These are phyloP conservation scores for Calonectria hawksworthii DNA, from an alignment of 2,329 filamentous ascomycete genomes.

Conservation along the genomic window DNA sequence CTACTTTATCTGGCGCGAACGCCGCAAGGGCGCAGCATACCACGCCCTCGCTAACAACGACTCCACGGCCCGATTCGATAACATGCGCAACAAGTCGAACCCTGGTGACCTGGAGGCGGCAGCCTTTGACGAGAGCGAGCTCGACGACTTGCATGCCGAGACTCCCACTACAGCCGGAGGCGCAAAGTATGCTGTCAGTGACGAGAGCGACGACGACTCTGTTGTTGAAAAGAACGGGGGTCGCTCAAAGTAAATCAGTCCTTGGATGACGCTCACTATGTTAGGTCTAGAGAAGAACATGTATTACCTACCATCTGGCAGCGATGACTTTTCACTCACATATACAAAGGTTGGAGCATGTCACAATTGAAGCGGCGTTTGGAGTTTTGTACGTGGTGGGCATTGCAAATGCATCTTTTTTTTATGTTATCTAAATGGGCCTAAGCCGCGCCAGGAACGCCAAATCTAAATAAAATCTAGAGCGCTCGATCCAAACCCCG, in stretches of 20 bases:
- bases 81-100: slow-evolving; percentile 61
- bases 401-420: slow-evolving; percentile 33
- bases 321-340: slow-evolving; percentile 26
- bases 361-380: slow-evolving; percentile 33
- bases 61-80: slow-evolving; percentile 56
- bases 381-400: slow-evolving; percentile 33
- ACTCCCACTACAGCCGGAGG: slow-evolving; percentile 60
- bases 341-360: slow-evolving; percentile 23
- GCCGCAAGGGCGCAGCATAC: slow-evolving; percentile 69
- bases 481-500: slow-evolving; percentile 39
- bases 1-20: slow-evolving; percentile 76
- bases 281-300: background rate
- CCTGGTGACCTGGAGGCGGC: slow-evolving; percentile 71
- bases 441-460: slow-evolving; percentile 42
- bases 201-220: slow-evolving; percentile 58
- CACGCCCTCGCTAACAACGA: slow-evolving; percentile 61
- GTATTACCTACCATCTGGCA: slow-evolving; percentile 26
- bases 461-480: slow-evolving; percentile 40
- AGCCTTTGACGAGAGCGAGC: slow-evolving; percentile 76
- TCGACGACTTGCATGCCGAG: slow-evolving; percentile 71
- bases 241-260: slow-evolving; percentile 13
- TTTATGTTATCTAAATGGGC: slow-evolving; percentile 41
- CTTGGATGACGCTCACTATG: background rate
- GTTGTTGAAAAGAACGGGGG: slow-evolving; percentile 37
- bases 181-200: slow-evolving; percentile 70